Evolutionary conservation across 1,284 basidiomycete genomes (phyloP), one percentile per base, ranked within the genome.

Genomic region (Psilocybe mexicana): DNA sequence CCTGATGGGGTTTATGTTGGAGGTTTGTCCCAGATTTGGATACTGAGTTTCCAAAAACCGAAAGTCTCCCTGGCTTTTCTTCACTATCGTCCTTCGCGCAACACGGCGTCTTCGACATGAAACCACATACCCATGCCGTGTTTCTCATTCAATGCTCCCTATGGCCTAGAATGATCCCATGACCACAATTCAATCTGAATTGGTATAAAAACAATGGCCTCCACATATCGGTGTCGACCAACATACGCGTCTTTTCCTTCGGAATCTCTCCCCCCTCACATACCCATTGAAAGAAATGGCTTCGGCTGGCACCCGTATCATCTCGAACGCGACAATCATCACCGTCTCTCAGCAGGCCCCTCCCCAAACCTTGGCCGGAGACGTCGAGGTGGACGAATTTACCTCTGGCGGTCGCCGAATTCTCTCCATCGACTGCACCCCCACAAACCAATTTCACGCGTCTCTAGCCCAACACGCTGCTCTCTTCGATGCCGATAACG

Each of bases 311-410:
- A 45, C 14, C 33, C 43, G 28, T 23, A 40, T 44, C 43, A 40
- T 58, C 33, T 23, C 23, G 18, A 58, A 58, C 38, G 56, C 56
- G 40, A 58, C 56, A 23, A 49, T 58, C 12, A 53, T 58, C 51
- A 26, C 52, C n/a, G 56, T 58, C 14, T 58, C 56, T 24, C 25
- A 43, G 51, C 56, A 45, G 14, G 56, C 50, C 35, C 56, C 56
- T 18, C 56, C 56, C 11, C 38, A 53, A 48, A 28, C 52, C 38
- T 38, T 44, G 26, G 52, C 45, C n/a, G 23, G 44, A 42, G 51
- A 58, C 38, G 38, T 53, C 12, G 45, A 53, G 24, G 45, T 53
- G 5, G 56, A 58, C 11, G 50, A 23, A 10, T 58, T 58, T 38
- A 53, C 56, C 11, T 53, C 51, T 23, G 56, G 56, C 6, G 45